Evolutionary conservation across 108 stramenopile genomes (phyloP).

Genomic region (Poteriospumella lacustris): DNA sequence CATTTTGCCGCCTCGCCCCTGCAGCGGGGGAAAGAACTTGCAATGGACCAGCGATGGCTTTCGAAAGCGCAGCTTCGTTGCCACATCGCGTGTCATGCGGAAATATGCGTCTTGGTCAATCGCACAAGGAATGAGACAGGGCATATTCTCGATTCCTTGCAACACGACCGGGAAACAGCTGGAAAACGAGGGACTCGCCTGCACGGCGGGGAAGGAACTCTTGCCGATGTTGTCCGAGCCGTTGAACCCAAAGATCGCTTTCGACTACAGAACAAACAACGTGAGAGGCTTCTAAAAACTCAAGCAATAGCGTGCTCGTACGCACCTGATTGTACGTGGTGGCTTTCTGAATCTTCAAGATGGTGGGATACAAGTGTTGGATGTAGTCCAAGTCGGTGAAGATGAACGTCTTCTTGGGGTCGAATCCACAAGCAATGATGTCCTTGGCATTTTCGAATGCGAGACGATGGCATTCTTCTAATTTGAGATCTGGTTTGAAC

Average conservation of each 20-base stretch:
- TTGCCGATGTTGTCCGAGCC: slow-evolving; percentile 81
- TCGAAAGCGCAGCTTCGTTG: slow-evolving; percentile 63
- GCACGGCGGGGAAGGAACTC: slow-evolving; percentile 51
- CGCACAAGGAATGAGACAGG: slow-evolving; percentile 88
- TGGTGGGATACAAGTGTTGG: slow-evolving; percentile 89
- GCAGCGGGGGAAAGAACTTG: slow-evolving; percentile 96
- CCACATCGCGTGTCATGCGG: slow-evolving; percentile 95
- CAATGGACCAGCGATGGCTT: slow-evolving; percentile 95
- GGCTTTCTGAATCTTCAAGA: slow-evolving; percentile 90
- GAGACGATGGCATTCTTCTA: slow-evolving; percentile 75
- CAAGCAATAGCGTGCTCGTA: too few species aligned
- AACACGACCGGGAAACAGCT: slow-evolving; percentile 76
- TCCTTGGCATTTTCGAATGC: slow-evolving; percentile 96
- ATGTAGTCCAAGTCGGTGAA: slow-evolving; percentile 93
- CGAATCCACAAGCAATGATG: slow-evolving; percentile 97
- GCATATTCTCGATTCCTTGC: slow-evolving; percentile 50
- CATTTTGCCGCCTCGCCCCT: slow-evolving; percentile 81
- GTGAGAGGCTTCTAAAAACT: too few species aligned
- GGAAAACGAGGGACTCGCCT: slow-evolving; percentile 91
- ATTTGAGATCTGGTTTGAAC: slow-evolving; percentile 82
- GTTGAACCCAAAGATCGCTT: slow-evolving; percentile 91
- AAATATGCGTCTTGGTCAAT: slow-evolving; percentile 99
- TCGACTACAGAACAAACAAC: slow-evolving; percentile 35
- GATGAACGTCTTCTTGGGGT: slow-evolving; percentile 65
- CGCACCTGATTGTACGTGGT: slow-evolving; percentile 71